These are phyloP conservation scores for Avicennia marina DNA, from an alignment of 257 asterid genomes.

Conservation along the genomic window DNA sequence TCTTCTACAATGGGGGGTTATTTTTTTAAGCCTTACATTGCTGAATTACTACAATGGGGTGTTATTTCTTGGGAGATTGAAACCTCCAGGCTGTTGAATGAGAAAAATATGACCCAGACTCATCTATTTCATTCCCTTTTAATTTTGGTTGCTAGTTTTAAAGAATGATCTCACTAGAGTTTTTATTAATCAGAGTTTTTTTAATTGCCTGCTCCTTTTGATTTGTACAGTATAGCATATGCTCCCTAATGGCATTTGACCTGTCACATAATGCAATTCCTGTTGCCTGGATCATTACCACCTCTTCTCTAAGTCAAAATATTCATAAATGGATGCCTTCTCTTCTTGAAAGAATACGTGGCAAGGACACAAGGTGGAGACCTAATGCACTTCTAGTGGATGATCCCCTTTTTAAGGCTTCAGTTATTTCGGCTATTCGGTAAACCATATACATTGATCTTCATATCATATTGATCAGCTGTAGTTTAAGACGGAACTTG, in stretches of 20 bases:
- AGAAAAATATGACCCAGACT: neutral
- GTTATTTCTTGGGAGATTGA: neutral
- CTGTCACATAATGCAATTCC: constrained; percentile 40
- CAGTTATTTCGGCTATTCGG: constrained; percentile 31
- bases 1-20: neutral
- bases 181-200: neutral
- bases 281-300: constrained; percentile 41
- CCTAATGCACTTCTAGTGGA: constrained; percentile 42
- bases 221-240: constrained; percentile 28
- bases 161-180: neutral
- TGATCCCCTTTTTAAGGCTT: constrained; percentile 33
- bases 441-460: constrained; percentile 11
- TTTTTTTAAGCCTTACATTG: neutral
- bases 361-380: constrained; percentile 42
- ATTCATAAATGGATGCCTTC: constrained; percentile 32
- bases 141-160: neutral
- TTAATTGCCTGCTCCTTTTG: constrained; percentile 7
- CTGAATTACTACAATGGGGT: neutral
- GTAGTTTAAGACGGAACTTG: neutral
- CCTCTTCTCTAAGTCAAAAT: constrained; percentile 26
- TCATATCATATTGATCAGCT: neutral
- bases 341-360: constrained; percentile 33
- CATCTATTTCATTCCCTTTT: neutral
- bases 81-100: neutral
- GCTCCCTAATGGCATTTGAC: constrained; percentile 44